These are phyloP conservation scores for Solanum chilense DNA, from an alignment of 257 asterid species.

Conservation along the genomic window DNA sequence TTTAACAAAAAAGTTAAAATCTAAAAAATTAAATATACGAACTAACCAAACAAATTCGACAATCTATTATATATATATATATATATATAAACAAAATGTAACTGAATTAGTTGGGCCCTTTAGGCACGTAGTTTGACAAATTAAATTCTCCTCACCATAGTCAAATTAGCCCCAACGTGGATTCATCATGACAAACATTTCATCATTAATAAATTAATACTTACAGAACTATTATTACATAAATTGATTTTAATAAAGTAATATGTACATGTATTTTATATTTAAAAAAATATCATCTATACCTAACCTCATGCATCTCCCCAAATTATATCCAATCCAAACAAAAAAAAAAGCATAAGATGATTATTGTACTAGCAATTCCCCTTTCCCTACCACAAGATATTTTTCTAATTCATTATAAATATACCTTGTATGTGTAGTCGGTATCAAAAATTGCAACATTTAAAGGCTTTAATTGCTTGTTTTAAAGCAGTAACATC, in stretches of 20 bases:
- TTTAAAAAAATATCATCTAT: background rate
- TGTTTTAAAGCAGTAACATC: background rate
- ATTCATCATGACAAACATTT: slow-evolving; percentile 10
- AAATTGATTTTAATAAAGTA: background rate
- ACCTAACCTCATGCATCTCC: background rate
- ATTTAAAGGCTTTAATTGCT: background rate
- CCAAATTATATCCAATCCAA: background rate
- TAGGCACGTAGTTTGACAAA: background rate
- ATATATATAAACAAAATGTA: background rate
- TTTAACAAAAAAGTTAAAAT: too few species aligned
- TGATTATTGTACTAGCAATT: background rate
- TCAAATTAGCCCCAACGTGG: slow-evolving; percentile 23
- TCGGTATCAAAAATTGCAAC: background rate
- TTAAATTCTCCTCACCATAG: slow-evolving; percentile 8
- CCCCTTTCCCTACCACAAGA: background rate
- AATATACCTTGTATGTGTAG: background rate
- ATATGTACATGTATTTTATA: background rate
- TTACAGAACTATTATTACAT: background rate
- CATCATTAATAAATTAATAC: background rate
- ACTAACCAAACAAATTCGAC: too few species aligned
- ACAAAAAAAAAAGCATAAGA: background rate
- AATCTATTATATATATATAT: too few species aligned
- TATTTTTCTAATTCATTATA: background rate
- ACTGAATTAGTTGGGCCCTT: background rate
- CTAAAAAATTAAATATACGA: too few species aligned